Evolutionary conservation across 257 asterid species (phyloP).

Genomic region (Solanum pennellii): DNA sequence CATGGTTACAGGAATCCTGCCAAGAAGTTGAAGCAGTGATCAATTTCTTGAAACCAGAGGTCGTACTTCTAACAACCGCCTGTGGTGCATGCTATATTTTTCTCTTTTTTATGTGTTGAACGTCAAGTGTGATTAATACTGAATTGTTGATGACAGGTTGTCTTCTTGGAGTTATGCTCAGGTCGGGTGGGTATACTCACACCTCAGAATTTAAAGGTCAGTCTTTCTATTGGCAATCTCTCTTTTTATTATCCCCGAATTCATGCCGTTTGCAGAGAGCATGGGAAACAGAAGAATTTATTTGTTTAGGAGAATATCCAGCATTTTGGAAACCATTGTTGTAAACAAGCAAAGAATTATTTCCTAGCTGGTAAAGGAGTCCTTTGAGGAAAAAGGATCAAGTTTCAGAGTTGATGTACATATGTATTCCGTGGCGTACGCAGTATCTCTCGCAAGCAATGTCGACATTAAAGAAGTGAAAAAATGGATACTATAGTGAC

Average conservation of each 20-base stretch:
- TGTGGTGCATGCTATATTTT: neutral
- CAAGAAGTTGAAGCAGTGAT: constrained; percentile 75
- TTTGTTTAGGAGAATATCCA: neutral
- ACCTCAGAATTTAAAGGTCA: constrained; percentile 70
- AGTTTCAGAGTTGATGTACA: neutral
- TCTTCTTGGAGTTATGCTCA: constrained; percentile 78
- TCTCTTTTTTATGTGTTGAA: neutral
- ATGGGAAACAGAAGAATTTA: neutral
- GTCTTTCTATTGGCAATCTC: neutral
- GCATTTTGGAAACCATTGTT: neutral
- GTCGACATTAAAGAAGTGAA: neutral
- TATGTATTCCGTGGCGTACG: neutral
- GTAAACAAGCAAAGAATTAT: neutral
- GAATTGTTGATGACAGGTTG: constrained; percentile 40
- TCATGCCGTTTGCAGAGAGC: neutral
- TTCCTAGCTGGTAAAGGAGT: neutral
- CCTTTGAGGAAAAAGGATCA: neutral
- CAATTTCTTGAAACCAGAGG: constrained; percentile 81
- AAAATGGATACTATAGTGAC: neutral
- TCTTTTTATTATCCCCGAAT: neutral
- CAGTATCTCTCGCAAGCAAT: neutral
- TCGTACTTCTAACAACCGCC: constrained; percentile 1
- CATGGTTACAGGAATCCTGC: constrained; percentile 70
- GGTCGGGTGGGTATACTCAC: constrained; percentile 67
- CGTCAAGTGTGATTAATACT: neutral